phyloP scores from a whole-genome alignment of 2,329 filamentous ascomycete species.

The Botryotinia convoluta region DNA sequence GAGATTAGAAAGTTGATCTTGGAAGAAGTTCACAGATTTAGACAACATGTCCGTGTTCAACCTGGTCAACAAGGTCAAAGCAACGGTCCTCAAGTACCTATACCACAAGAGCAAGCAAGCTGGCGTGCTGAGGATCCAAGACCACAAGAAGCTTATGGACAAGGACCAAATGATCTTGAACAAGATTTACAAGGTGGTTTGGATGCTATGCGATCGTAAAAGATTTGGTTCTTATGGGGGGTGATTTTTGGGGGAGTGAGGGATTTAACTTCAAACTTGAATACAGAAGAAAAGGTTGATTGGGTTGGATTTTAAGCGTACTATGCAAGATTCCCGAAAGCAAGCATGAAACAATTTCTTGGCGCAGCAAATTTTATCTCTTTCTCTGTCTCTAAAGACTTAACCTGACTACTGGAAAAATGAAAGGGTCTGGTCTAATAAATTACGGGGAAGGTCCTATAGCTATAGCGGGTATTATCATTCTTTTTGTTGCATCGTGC shows the following conservation, averaged over 20 bases:
- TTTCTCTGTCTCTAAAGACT: neutral
- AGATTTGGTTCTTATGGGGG: neutral
- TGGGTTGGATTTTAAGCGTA: neutral
- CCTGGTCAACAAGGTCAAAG: slow-evolving; percentile 34
- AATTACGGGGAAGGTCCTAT: neutral
- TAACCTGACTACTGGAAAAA: neutral
- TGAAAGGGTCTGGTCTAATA: slow-evolving; percentile 7
- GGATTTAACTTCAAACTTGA: neutral
- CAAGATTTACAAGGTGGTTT: slow-evolving; percentile 40
- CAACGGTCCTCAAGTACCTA: slow-evolving; percentile 36
- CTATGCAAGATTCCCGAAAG: neutral
- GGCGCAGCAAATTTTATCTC: neutral
- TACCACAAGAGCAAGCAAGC: slow-evolving; percentile 35
- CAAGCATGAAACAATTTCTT: slow-evolving; percentile 5
- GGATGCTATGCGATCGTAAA: slow-evolving; percentile 37
- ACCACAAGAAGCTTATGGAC: slow-evolving; percentile 39
- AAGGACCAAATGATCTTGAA: slow-evolving; percentile 37
- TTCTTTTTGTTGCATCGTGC: neutral
- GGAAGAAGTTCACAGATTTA: slow-evolving; percentile 88
- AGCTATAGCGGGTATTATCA: neutral
- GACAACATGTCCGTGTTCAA: slow-evolving; percentile 47
- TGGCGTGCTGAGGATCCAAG: slow-evolving; percentile 39
- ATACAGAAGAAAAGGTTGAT: neutral
- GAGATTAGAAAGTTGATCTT: slow-evolving; percentile 98
- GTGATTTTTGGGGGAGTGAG: neutral